A percentile compares a stretch with the other conserved stretches of the same genome.
These are phyloP conservation scores for Lagenidium sp. DNA, from an alignment of 352 stramenopile genomes.

Conservation along the genomic window DNA sequence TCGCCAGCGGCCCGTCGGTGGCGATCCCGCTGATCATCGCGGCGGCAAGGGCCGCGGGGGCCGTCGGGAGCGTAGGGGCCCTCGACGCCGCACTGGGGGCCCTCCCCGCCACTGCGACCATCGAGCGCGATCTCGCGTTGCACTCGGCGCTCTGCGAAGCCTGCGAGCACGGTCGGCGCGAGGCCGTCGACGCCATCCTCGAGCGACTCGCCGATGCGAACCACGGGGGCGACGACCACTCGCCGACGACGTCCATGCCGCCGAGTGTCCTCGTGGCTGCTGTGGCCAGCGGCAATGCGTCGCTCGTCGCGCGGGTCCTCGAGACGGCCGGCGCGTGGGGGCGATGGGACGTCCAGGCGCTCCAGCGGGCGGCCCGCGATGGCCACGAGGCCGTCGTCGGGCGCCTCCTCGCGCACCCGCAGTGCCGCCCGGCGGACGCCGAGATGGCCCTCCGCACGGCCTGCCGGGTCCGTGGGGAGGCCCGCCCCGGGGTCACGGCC, in stretches of 20 bases:
- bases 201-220: no score
- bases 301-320: neutral
- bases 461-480: neutral
- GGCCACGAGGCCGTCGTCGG: neutral
- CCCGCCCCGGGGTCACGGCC: neutral
- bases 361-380: conserved; percentile 4
- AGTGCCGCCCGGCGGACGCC: conserved; percentile 5
- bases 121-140: no score
- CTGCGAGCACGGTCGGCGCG: no score
- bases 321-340: conserved; percentile 2
- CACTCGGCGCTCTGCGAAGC: no score
- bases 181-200: no score
- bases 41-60: no score
- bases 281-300: neutral
- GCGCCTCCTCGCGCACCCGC: conserved; percentile 1
- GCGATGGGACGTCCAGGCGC: conserved; percentile 5
- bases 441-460: conserved; percentile 1
- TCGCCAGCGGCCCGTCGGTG: no score
- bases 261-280: neutral
- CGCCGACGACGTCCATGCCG: neutral
- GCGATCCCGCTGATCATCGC: no score
- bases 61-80: no score
- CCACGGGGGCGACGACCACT: neutral
- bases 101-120: no score
- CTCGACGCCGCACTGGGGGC: no score